These are phyloP conservation scores for Polyplosphaeria fusca DNA, from an alignment of 495 filamentous ascomycete species.

Conservation along the genomic window DNA sequence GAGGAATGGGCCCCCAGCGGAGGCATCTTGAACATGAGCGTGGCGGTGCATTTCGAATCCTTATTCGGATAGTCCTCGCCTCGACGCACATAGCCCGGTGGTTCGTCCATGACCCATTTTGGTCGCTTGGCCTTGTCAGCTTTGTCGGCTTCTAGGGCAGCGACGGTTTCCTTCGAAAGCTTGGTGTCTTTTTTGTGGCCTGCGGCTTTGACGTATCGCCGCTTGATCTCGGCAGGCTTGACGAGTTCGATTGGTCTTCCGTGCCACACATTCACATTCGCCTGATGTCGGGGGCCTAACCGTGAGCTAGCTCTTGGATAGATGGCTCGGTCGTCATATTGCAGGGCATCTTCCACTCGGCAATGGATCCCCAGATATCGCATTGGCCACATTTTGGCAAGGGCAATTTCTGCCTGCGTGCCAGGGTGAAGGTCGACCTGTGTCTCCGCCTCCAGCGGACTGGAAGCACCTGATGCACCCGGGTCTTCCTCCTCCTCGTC, in stretches of 20 bases:
- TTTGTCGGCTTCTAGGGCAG: constrained; percentile 77
- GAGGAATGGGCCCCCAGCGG: constrained; percentile 45
- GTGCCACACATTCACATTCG: constrained; percentile 76
- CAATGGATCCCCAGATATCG: constrained; percentile 95
- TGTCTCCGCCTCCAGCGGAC: constrained; percentile 43
- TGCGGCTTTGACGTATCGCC: constrained; percentile 60
- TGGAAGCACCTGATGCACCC: constrained; percentile 48
- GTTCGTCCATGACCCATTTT: constrained; percentile 90
- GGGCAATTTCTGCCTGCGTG: constrained; percentile 85
- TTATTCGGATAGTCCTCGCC: constrained; percentile 69
- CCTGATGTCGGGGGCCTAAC: constrained; percentile 88
- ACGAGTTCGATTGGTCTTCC: constrained; percentile 84
- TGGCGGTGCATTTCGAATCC: constrained; percentile 55
- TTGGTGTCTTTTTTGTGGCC: constrained; percentile 68
- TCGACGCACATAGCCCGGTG: constrained; percentile 74
- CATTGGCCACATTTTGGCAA: constrained; percentile 93
- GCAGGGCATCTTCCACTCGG: constrained; percentile 90
- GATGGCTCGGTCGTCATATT: constrained; percentile 91
- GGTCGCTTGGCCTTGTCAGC: constrained; percentile 73
- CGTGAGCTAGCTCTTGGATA: constrained; percentile 94
- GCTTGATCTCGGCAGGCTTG: constrained; percentile 83
- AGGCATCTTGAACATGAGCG: constrained; percentile 61
- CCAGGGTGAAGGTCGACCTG: constrained; percentile 60
- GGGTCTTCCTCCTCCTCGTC: constrained; percentile 72
- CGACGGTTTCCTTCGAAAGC: constrained; percentile 70